phyloP scores from a whole-genome alignment of 73 alveolate species.

The Paramecium primaurelia region DNA sequence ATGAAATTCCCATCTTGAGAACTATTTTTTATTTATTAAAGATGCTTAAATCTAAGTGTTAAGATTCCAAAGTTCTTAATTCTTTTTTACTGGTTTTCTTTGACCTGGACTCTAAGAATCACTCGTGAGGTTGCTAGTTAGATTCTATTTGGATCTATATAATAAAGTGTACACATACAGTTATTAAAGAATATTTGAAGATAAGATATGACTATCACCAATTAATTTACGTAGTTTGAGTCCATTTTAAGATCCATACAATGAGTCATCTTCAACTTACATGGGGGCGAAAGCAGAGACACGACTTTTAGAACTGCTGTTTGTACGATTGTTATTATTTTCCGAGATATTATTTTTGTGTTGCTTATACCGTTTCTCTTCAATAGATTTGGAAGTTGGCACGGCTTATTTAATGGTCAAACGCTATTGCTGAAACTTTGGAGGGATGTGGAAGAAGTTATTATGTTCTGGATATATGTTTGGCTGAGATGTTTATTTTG shows the following conservation, averaged over 20 bases:
- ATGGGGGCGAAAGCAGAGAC: neutral
- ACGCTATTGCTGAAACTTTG: constrained; percentile 21
- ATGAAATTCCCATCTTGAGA: neutral
- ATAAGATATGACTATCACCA: neutral
- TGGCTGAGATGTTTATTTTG: constrained; percentile 54
- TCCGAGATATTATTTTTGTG: constrained; percentile 14
- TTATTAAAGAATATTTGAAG: neutral
- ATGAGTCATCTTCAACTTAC: constrained; percentile 40
- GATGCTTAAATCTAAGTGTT: neutral
- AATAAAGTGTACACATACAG: neutral
- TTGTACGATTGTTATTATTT: constrained; percentile 16
- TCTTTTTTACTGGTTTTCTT: neutral
- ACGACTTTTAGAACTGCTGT: constrained; percentile 44
- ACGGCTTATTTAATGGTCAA: neutral
- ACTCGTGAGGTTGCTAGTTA: constrained; percentile 17
- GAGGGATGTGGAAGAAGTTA: constrained; percentile 37
- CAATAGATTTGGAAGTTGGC: constrained; percentile 44
- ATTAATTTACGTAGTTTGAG: neutral
- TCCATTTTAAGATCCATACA: constrained; percentile 9
- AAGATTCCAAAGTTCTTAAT: neutral
- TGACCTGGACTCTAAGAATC: constrained; percentile 4
- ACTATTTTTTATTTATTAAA: neutral
- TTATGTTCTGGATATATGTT: constrained; percentile 47
- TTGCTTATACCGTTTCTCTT: constrained; percentile 27
- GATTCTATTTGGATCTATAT: neutral